Conservation (phyloP, 164 flowering plant species). For the Berberis thunbergii region DNA sequence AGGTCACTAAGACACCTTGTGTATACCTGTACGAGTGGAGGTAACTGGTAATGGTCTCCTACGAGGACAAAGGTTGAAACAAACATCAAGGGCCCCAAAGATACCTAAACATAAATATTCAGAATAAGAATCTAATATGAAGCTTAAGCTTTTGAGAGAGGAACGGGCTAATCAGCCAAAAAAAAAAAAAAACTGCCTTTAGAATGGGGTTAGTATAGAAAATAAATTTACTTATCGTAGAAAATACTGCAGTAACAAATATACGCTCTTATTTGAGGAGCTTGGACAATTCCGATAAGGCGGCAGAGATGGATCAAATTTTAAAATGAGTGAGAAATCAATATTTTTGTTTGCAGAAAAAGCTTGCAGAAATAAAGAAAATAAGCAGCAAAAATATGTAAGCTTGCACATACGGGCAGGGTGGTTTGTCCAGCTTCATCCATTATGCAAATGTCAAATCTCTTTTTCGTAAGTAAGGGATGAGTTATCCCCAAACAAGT, state of each 20-base stretch:
- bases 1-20: not conserved
- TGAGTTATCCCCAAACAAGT: slow-evolving; percentile 87
- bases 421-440: slow-evolving; percentile 99
- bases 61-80: slow-evolving; percentile 94
- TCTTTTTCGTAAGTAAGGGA: slow-evolving; percentile 76
- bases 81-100: slow-evolving; percentile 92
- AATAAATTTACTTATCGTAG: no score
- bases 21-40: slow-evolving; percentile 88
- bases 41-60: slow-evolving; percentile 98
- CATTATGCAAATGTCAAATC: slow-evolving; percentile 93
- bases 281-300: no score
- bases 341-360: no score
- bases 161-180: not conserved
- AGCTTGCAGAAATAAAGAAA: no score
- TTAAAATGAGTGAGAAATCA: no score
- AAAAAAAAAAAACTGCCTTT: no score
- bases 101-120: slow-evolving; percentile 41
- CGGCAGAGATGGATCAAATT: no score
- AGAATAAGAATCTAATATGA: not conserved
- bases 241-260: no score
- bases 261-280: no score
- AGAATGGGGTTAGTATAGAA: no score
- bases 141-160: not conserved
- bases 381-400: no score
- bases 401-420: slow-evolving; percentile 59